phyloP scores from a whole-genome alignment of 192 early-diverging fungal genomes.

The Chytriomyces confervae region DNA sequence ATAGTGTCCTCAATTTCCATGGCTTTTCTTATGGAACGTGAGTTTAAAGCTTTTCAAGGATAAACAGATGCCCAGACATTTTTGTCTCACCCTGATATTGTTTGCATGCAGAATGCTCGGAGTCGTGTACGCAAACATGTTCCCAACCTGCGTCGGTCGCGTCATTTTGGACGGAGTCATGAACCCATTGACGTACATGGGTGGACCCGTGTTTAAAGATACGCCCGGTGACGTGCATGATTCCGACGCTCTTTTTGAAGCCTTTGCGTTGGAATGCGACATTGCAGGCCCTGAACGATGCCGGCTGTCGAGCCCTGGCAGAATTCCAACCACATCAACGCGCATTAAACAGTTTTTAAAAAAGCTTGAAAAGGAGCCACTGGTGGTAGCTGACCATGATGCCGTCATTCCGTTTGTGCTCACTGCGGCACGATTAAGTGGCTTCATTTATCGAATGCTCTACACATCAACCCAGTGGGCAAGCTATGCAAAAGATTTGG shows the following conservation, averaged over 20 bases:
- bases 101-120: slow-evolving; percentile 34
- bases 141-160: slow-evolving; percentile 45
- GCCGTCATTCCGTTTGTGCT: slow-evolving; percentile 24
- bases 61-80: not conserved
- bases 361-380: slow-evolving; percentile 22
- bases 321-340: not conserved
- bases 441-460: not conserved
- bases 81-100: slow-evolving; percentile 2
- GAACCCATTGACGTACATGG: slow-evolving; percentile 32
- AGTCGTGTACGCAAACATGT: slow-evolving; percentile 45
- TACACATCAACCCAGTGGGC: slow-evolving; percentile 39
- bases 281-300: slow-evolving; percentile 43
- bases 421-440: not conserved
- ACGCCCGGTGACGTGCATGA: slow-evolving; percentile 1
- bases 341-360: slow-evolving; percentile 19
- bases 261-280: slow-evolving; percentile 43
- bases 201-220: slow-evolving; percentile 2
- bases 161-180: slow-evolving; percentile 47
- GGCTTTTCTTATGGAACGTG: slow-evolving; percentile 45
- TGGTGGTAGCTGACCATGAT: slow-evolving; percentile 9
- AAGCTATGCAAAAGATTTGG: slow-evolving; percentile 14
- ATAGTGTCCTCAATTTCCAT: slow-evolving; percentile 34
- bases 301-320: slow-evolving; percentile 7
- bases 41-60: not conserved
- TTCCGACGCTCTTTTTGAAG: slow-evolving; percentile 34